A percentile compares a stretch with the other conserved stretches of the same genome.
These are phyloP conservation scores for Calonectria pseudoreteaudii DNA, from an alignment of 2,329 filamentous ascomycete species.

Conservation along the genomic window DNA sequence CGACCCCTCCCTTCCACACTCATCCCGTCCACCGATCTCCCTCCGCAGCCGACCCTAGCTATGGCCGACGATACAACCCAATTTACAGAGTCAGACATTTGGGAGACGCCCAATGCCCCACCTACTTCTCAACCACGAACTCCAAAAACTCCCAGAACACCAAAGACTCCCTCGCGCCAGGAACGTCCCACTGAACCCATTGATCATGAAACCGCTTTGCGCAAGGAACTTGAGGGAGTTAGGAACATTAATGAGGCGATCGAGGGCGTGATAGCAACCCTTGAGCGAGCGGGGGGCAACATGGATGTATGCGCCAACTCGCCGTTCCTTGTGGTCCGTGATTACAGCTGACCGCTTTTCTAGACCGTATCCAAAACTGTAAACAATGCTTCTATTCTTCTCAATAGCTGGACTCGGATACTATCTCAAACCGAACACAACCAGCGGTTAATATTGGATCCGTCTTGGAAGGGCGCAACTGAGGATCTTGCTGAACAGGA, in stretches of 20 bases:
- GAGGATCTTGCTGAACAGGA: conserved; percentile 90
- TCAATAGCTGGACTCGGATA: conserved; percentile 96
- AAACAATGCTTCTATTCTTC: conserved; percentile 84
- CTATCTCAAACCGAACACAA: conserved; percentile 98
- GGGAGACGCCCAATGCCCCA: conserved; percentile 55
- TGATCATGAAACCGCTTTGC: conserved; percentile 80
- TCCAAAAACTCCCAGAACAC: conserved; percentile 61
- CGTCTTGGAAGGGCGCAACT: conserved; percentile 88
- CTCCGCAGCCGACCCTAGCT: conserved; percentile 24
- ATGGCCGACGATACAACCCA: conserved; percentile 60
- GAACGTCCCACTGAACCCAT: conserved; percentile 58
- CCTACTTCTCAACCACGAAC: conserved; percentile 47
- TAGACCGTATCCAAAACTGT: conserved; percentile 87
- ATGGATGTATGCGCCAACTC: conserved; percentile 70
- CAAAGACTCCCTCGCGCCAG: conserved; percentile 55
- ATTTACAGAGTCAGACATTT: conserved; percentile 62
- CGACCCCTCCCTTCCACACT: conserved; percentile 14
- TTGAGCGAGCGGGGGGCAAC: conserved; percentile 79
- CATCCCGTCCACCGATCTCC: background rate
- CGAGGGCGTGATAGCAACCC: conserved; percentile 78
- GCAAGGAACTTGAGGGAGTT: conserved; percentile 84
- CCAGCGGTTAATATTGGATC: conserved; percentile 89
- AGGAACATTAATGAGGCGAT: conserved; percentile 89
- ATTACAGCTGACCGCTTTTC: conserved; percentile 30
- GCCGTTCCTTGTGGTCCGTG: background rate